Base-by-base conservation (phyloP, 2,329 filamentous ascomycete species). In the Triangularia verruculosa region DNA sequence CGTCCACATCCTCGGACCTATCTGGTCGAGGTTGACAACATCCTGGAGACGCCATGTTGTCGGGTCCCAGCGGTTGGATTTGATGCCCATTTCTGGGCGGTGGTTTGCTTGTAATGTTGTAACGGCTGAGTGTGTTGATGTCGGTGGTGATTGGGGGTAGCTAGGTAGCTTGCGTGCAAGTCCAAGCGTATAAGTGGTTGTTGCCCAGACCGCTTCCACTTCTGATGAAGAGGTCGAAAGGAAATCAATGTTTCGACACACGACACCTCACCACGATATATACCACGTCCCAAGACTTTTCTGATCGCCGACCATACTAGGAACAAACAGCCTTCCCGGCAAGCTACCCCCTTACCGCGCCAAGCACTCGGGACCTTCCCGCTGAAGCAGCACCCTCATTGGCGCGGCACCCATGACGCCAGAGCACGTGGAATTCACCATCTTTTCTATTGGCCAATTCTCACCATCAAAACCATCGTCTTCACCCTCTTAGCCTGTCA, bases 1-100 rank as follows among this genome's bases (percentile, higher is more conserved):
- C 13, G 67, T 69, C 68, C 67, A 69, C 6, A 61, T 28, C 34
- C 47, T 58, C 4, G 54, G 61, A 2, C 28, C 39, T 15, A 61
- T 15, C 12, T 59, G 22, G 59, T 55, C 59, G 52, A 54, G 17
- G 25, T 61, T 54, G 32, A 56, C 22, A 30, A 51, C 15, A 22
- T 51, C 30, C 28, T 30, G 27, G 22, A 55, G 30, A 47, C 39
- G 39, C 32, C 53, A 43, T 27, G 25, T 22, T 22, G 13, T 12
- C 2, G 59, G 32, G 56, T 58, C 56, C 56, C 56, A 58, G 20
- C 57, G 57, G 4, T 27, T 11, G 51, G 25, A 17, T 53, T 57
- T 34, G 55, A 62, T 15, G 30, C 52, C 61, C 54, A 54, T 53
- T n/a, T 5, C 9, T 20, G 39, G n/a, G 39, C 11, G 6, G n/a